Conservation (phyloP, 805 yeast species). For the Lachancea kluyveri region DNA sequence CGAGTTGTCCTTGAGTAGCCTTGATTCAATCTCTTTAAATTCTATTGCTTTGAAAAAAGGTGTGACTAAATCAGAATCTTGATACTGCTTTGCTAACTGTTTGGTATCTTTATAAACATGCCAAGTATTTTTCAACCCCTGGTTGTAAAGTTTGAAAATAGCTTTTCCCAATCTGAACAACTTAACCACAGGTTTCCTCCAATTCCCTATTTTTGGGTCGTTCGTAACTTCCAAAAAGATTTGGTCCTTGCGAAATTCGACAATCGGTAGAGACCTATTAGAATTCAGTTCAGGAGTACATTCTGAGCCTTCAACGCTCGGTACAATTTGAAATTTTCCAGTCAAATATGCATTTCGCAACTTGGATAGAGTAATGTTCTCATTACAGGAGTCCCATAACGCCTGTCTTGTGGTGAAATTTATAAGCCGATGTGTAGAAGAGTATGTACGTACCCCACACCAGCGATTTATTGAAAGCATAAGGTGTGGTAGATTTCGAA, state of each 20-base stretch:
- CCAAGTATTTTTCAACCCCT: slow-evolving; percentile 55
- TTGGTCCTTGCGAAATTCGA: slow-evolving; percentile 22
- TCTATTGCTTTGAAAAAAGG: slow-evolving; percentile 14
- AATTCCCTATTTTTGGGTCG: slow-evolving; percentile 16
- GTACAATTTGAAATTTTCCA: too few species aligned
- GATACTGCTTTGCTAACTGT: slow-evolving; percentile 22
- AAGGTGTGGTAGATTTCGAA: too few species aligned
- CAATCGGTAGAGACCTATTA: slow-evolving; percentile 27
- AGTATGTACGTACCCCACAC: too few species aligned
- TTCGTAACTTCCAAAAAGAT: slow-evolving; percentile 25
- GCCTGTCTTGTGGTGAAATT: too few species aligned
- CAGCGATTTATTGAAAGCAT: too few species aligned
- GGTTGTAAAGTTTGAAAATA: slow-evolving; percentile 46
- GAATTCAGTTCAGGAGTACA: slow-evolving; percentile 22
- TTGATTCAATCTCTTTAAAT: slow-evolving; percentile 29
- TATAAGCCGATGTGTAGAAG: too few species aligned
- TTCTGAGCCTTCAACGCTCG: too few species aligned
- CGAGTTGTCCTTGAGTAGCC: slow-evolving; percentile 15
- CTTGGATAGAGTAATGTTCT: slow-evolving; percentile 3
- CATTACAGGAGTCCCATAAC: too few species aligned
- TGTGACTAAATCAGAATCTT: slow-evolving; percentile 14
- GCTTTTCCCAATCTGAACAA: slow-evolving; percentile 39
- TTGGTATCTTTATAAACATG: slow-evolving; percentile 32
- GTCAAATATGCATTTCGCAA: slow-evolving; percentile 3
- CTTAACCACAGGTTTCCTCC: slow-evolving; percentile 30